Evolutionary conservation across 1,284 basidiomycete genomes (phyloP).

Genomic region (Chalciporus sp.): DNA sequence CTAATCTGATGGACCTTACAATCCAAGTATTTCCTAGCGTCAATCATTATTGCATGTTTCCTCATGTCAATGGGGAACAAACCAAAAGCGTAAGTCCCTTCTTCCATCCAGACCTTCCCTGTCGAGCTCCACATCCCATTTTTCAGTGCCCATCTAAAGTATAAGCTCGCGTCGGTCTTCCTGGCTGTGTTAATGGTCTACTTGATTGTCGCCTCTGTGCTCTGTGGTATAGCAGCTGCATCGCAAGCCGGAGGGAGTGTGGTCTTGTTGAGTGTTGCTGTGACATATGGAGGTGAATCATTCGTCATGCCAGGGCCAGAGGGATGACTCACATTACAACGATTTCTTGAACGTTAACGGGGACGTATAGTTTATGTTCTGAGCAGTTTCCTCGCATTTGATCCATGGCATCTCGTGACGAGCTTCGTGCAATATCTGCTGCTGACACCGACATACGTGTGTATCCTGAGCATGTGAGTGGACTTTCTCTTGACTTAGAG

Average conservation of each 20-base stretch:
- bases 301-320: not conserved
- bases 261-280: conserved; percentile 83
- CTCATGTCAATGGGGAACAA: conserved; percentile 97
- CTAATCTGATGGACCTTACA: conserved; percentile 9
- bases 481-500: not conserved
- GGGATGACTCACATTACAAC: conserved; percentile 1
- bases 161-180: conserved; percentile 76
- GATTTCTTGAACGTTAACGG: conserved; percentile 1
- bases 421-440: conserved; percentile 90
- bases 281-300: conserved; percentile 80
- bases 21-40: conserved; percentile 80
- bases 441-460: conserved; percentile 87
- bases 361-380: conserved; percentile 62
- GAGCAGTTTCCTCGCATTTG: conserved; percentile 85
- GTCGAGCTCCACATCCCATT: not conserved
- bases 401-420: conserved; percentile 93
- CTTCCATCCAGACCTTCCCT: not conserved
- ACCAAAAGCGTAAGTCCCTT: conserved; percentile 71
- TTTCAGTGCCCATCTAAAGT: conserved; percentile 80
- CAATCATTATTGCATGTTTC: conserved; percentile 86
- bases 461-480: conserved; percentile 80
- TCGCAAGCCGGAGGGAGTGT: conserved; percentile 60
- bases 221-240: conserved; percentile 74
- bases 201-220: conserved; percentile 73
- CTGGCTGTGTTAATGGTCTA: conserved; percentile 85